Conservation (phyloP, 1,284 basidiomycete genomes). For the Pascua guehoae region DNA sequence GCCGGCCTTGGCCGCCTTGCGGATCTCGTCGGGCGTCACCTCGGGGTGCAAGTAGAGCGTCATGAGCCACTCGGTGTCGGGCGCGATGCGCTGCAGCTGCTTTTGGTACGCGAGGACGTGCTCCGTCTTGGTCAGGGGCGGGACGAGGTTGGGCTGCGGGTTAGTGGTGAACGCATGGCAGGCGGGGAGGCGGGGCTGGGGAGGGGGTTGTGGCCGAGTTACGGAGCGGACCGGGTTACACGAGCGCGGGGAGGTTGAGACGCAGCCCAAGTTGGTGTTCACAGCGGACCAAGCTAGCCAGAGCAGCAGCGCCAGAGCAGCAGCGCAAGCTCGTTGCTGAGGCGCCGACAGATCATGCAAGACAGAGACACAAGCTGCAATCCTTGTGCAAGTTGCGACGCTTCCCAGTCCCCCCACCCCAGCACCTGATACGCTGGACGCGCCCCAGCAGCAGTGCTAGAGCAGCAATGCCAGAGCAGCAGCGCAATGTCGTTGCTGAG, state of each 20-base stretch:
- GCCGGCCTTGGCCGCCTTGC: conserved; percentile 79
- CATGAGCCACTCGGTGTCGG: conserved; percentile 83
- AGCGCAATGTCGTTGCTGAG: no score
- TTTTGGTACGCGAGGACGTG: conserved; percentile 78
- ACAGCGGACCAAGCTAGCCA: no score
- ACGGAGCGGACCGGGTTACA: not conserved
- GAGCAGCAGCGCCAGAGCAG: no score
- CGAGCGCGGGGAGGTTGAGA: not conserved
- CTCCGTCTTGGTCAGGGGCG: conserved; percentile 82
- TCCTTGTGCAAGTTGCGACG: no score
- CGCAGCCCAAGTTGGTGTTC: not conserved
- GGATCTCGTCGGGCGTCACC: conserved; percentile 85
- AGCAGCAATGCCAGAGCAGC: no score
- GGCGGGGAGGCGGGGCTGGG: not conserved
- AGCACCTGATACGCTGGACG: no score
- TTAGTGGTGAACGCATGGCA: not conserved
- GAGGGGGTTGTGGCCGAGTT: no score
- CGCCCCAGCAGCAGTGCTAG: no score
- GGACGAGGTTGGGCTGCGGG: conserved; percentile 82
- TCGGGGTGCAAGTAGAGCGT: conserved; percentile 90
- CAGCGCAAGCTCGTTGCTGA: no score
- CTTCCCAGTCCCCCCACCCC: no score
- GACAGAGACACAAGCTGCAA: no score
- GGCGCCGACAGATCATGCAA: no score
- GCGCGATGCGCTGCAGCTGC: conserved; percentile 70